These are phyloP conservation scores for Solanum chiquidenum DNA, from an alignment of 257 asterid genomes.

Conservation along the genomic window DNA sequence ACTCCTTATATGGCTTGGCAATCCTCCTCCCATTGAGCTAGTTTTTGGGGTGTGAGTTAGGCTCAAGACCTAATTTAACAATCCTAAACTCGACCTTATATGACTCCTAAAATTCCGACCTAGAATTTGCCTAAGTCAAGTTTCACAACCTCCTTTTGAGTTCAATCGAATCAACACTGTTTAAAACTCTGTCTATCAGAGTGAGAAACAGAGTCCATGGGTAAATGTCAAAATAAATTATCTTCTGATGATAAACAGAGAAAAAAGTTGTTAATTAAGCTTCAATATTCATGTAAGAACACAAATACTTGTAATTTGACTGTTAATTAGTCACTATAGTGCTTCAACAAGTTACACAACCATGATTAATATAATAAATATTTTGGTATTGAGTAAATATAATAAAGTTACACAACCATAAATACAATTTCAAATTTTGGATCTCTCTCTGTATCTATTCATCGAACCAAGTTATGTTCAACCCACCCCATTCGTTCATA, in stretches of 20 bases:
- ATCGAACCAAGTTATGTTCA: conserved; percentile 8
- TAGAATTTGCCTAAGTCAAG: not conserved
- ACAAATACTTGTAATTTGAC: not conserved
- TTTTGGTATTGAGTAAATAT: not conserved
- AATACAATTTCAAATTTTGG: not conserved
- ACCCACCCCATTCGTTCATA: not conserved
- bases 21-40: too few relatives aligned
- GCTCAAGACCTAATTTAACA: too few relatives aligned
- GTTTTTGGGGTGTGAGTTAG: too few relatives aligned
- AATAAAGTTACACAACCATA: not conserved
- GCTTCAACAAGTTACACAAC: not conserved
- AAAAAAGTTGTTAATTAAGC: not conserved
- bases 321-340: not conserved
- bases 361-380: not conserved
- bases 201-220: not conserved
- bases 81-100: not conserved
- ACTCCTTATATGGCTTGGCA: too few relatives aligned
- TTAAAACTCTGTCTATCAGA: not conserved
- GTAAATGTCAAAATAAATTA: not conserved
- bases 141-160: not conserved
- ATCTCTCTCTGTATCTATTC: not conserved
- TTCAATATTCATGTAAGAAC: not conserved
- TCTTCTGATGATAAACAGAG: not conserved
- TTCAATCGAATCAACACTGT: not conserved
- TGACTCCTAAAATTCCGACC: not conserved